Evolutionary conservation across 129 eudicot species (phyloP), one percentile per base, ranked within the genome.

Genomic region (Lactuca saligna): DNA sequence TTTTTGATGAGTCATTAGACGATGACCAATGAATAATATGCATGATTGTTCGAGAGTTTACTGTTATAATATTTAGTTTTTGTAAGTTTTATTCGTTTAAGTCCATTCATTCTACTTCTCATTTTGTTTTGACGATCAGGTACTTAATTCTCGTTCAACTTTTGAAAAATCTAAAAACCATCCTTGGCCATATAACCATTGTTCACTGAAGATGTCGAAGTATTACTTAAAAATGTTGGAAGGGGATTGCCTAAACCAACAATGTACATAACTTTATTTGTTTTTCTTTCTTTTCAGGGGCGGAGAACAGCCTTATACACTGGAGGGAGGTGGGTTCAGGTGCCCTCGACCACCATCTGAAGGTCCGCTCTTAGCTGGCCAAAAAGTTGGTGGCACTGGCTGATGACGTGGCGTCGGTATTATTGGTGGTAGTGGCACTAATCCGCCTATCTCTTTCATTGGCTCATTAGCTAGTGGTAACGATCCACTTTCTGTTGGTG

Each of bases 161-260:
- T 12, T 4, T 11, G 10, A 46, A 65, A 48, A 48, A 17, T 2
- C 2, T 25, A 34, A 65, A 65, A 44, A n/a, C 31, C 2, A 42
- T 38, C n/a, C 9, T 65, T 49, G 35, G n/a, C 9, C 14, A 48
- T 29, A 50, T 48, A 38, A 31, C 44, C 49, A 29, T 49, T 13
- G 31, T 65, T 65, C 11, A 48, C 29, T 29, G 32, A 49, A 65
- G n/a, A 5, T n/a, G 37, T 4, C 29, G 8, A 66, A 50, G 7
- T 16, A 2, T 5, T 16, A 16, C 53, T 9, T 17, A 6, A 46
- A 17, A 15, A 14, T 4, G 44, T n/a, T 48, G 59, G 59, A 48
- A 66, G 31, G 70, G 59, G 71, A 66, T 32, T 48, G 59, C 48
- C 44, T 49, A 49, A 42, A 66, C 71, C 59, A 66, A 50, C 59